phyloP scores from a whole-genome alignment of 108 stramenopile genomes.

The Cyclostephanos invisitatus region DNA sequence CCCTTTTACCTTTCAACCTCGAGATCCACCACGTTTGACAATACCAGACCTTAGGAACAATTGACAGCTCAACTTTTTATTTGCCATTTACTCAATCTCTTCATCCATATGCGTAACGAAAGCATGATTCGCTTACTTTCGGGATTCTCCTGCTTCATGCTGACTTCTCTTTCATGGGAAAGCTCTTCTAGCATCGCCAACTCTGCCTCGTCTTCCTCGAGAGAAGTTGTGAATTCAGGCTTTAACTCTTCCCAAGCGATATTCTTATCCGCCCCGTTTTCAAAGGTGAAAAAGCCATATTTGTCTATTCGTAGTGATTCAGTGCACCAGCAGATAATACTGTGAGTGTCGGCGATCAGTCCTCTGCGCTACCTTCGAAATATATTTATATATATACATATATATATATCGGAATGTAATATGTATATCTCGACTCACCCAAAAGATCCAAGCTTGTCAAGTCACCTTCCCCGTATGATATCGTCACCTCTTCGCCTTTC shows the following conservation, averaged over 20 bases:
- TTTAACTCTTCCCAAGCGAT: conserved; percentile 17
- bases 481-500: conserved; percentile 20
- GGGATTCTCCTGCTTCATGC: not conserved
- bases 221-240: not conserved
- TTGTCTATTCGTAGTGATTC: conserved; percentile 1
- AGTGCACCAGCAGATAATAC: too few species aligned
- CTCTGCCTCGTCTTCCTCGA: conserved; percentile 16
- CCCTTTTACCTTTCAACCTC: conserved; percentile 23
- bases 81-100: conserved; percentile 11
- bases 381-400: too few species aligned
- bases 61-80: conserved; percentile 5
- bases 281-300: conserved; percentile 29
- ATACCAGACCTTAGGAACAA: not conserved
- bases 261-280: conserved; percentile 9
- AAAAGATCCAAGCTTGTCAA: conserved; percentile 20
- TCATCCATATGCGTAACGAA: conserved; percentile 28
- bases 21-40: not conserved
- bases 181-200: conserved; percentile 1
- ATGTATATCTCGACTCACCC: conserved; percentile 1
- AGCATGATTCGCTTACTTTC: conserved; percentile 24
- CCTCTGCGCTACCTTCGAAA: too few species aligned
- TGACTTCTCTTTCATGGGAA: not conserved
- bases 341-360: too few species aligned
- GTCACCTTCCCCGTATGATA: conserved; percentile 26
- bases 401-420: too few species aligned